These are phyloP conservation scores for Cyclospora cayetanensis DNA, from an alignment of 169 alveolate species.

Conservation along the genomic window DNA sequence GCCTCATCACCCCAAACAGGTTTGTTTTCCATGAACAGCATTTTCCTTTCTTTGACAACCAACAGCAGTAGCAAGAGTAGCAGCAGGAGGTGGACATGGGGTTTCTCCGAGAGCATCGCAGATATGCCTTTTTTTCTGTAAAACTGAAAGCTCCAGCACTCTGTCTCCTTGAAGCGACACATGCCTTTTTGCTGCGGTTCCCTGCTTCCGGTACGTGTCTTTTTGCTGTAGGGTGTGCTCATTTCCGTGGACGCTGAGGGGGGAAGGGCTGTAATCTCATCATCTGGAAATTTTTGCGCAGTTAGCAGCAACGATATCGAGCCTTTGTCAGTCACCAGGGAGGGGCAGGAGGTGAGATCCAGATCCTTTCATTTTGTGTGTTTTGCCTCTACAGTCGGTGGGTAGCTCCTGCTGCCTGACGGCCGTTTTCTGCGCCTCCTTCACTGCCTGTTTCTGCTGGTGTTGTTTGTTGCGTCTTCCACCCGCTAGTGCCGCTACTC, in stretches of 20 bases:
- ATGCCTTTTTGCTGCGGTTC: not conserved
- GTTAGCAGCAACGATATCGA: not conserved
- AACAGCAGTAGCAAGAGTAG: not conserved
- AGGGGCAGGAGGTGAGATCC: not conserved
- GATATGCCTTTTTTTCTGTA: not conserved
- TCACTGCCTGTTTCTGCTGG: no score
- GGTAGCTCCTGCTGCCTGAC: no score
- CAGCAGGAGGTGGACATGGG: not conserved
- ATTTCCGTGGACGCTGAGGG: not conserved
- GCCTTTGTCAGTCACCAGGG: not conserved
- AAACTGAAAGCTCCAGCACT: not conserved
- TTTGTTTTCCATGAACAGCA: not conserved
- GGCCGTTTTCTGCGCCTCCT: no score
- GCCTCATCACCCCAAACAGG: not conserved
- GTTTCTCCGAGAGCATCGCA: not conserved
- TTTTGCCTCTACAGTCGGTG: no score
- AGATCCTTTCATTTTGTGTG: no score
- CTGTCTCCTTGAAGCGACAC: no score
- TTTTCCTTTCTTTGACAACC: not conserved
- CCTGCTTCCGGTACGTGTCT: not conserved
- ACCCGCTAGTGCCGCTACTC: no score
- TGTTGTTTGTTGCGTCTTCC: no score
- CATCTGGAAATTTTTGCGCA: not conserved
- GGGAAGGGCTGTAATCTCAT: not conserved
- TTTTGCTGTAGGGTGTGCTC: not conserved